Base-by-base conservation (phyloP, 2,329 filamentous ascomycete species). In the Pseudogymnoascus sp. region DNA sequence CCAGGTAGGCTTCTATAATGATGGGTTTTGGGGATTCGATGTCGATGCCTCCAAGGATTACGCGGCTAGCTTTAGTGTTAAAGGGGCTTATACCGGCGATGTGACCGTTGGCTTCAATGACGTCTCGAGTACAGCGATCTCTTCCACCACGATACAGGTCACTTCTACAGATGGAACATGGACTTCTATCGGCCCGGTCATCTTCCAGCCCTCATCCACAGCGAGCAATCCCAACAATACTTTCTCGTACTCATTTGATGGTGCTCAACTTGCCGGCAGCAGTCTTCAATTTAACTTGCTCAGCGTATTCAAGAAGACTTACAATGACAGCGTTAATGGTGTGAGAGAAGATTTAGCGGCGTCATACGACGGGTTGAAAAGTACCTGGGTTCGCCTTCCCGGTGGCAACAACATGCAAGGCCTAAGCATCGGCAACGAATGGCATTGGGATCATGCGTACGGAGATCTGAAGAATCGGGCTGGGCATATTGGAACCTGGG, bases 341-440 rank as follows among this genome's bases (percentile, higher is more conserved):
- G 72, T 86, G 50, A 76, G 84, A 5, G 73, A 79, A 11, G 83
- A 86, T 62, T 72, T 87, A 61, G 80, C 78, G 0, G 76, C 82
- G 63, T 77, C 79, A 10, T 73, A 87, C 1, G 80, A 77, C 1
- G 77, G 77, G 16, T 69, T 85, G 3, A 78, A 81, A 44, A 80
- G 81, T 0, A 78, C 77, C 12, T 81, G 87, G 67, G 77, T 89
- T 56, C 80, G 86, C 12, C 82, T 87, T 65, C 86, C 86, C 0
- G 86, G 86, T 4, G 85, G 84, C 4, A 86, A 86, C 70, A 86
- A 84, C 75, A 74, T 87, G 60, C 70, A 69, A 66, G 67, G 66
- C 16, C 67, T 37, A 37, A 37, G 33, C 33, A 37, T 37, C 11
- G 33, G 33, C 33, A 37, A 37, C 12, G 33, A 37, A 37, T 37